Conservation (phyloP, 805 yeast species). For the Wickerhamiella alocasiicola region DNA sequence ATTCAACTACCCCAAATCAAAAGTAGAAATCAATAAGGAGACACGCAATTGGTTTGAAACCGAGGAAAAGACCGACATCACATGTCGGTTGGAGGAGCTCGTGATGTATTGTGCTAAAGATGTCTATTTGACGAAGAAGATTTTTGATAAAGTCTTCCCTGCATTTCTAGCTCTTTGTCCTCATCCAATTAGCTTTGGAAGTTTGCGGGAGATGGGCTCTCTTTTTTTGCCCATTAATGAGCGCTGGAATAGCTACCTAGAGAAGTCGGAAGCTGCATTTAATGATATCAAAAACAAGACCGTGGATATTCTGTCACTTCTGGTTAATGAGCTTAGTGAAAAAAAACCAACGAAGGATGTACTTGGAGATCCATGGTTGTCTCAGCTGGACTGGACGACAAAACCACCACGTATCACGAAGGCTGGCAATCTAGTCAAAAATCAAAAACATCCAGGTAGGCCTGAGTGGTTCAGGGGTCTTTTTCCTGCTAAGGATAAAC, state of each 20-base stretch:
- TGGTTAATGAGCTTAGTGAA: slow-evolving; percentile 51
- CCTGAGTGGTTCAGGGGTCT: slow-evolving; percentile 85
- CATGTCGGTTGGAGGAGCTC: slow-evolving; percentile 44
- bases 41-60: slow-evolving; percentile 53
- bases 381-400: slow-evolving; percentile 79
- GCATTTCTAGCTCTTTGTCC: slow-evolving; percentile 57
- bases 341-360: slow-evolving; percentile 23
- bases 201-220: slow-evolving; percentile 59
- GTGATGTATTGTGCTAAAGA: slow-evolving; percentile 79
- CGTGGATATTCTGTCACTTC: slow-evolving; percentile 40
- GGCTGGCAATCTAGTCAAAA: slow-evolving; percentile 40
- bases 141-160: slow-evolving; percentile 59
- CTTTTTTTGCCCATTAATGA: slow-evolving; percentile 67
- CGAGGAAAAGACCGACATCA: slow-evolving; percentile 40
- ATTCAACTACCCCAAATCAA: slow-evolving; percentile 53
- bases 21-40: slow-evolving; percentile 42
- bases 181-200: slow-evolving; percentile 91
- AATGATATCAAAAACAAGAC: slow-evolving; percentile 46
- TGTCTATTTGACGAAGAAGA: slow-evolving; percentile 60
- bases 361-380: slow-evolving; percentile 70
- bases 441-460: slow-evolving; percentile 73
- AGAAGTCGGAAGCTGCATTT: slow-evolving; percentile 53
- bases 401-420: slow-evolving; percentile 50
- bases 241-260: slow-evolving; percentile 62
- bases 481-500: slow-evolving; percentile 30